These are phyloP conservation scores for Sedum album DNA, from an alignment of 164 flowering plant genomes.

Conservation along the genomic window DNA sequence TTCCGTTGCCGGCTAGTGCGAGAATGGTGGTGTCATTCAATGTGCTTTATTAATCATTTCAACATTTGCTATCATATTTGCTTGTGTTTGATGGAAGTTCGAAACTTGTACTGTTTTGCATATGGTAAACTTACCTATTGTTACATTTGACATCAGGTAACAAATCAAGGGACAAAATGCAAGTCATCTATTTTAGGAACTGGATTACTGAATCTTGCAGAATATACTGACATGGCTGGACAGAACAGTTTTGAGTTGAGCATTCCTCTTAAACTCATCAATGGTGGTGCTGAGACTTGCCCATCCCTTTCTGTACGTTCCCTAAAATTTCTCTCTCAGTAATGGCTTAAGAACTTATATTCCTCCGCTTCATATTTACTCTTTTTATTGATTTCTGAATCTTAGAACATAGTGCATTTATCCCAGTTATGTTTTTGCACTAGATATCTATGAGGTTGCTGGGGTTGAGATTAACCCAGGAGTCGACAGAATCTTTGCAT, in stretches of 20 bases:
- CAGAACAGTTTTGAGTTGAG: conserved; percentile 48
- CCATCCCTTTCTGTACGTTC: conserved; percentile 63
- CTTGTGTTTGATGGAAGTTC: neutral
- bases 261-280: conserved; percentile 43
- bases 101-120: neutral
- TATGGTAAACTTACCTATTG: neutral
- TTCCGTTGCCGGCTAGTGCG: no score
- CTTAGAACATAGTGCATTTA: neutral
- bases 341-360: neutral
- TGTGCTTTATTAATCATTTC: neutral
- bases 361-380: neutral
- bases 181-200: conserved; percentile 4
- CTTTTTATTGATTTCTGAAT: neutral
- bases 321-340: neutral
- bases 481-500: conserved; percentile 38
- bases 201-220: conserved; percentile 2
- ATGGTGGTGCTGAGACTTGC: conserved; percentile 29
- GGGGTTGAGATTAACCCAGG: conserved; percentile 57
- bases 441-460: conserved; percentile 55
- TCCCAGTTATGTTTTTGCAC: conserved; percentile 9
- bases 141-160: neutral
- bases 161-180: conserved; percentile 9
- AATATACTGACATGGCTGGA: conserved; percentile 26
- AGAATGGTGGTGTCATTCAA: no score
- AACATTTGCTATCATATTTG: neutral